phyloP scores from a whole-genome alignment of 2,329 filamentous ascomycete species.

The Penicillium sp. region DNA sequence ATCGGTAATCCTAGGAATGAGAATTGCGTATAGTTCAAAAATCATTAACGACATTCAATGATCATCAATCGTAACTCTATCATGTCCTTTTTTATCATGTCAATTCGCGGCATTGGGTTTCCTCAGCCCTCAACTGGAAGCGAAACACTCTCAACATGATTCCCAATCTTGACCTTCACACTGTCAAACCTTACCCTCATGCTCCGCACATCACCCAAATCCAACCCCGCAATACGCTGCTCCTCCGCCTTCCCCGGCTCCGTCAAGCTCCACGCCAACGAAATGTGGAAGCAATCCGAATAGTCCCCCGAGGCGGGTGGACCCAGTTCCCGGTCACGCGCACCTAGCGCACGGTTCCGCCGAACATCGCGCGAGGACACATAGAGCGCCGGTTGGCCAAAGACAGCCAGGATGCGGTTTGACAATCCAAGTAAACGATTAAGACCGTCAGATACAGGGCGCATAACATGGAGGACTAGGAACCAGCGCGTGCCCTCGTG shows the following conservation, averaged over 20 bases:
- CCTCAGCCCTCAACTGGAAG: conserved; percentile 20
- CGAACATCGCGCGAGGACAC: conserved; percentile 14
- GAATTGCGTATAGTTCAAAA: background rate
- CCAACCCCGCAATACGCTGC: conserved; percentile 31
- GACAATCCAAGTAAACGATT: conserved; percentile 66
- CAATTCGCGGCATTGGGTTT: too few relatives aligned
- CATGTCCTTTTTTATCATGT: background rate
- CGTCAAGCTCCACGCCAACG: conserved; percentile 79
- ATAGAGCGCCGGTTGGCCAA: conserved; percentile 75
- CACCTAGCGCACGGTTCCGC: background rate
- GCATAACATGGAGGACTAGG: conserved; percentile 70
- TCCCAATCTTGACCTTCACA: conserved; percentile 77
- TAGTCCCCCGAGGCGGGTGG: conserved; percentile 39
- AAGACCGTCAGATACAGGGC: conserved; percentile 57
- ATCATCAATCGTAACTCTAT: background rate
- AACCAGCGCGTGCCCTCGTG: conserved; percentile 75
- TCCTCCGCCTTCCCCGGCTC: conserved; percentile 53
- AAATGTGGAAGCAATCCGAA: conserved; percentile 76
- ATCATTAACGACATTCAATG: background rate
- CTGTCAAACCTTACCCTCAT: conserved; percentile 61
- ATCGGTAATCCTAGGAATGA: too few relatives aligned
- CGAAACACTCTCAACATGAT: conserved; percentile 56
- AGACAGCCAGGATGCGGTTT: conserved; percentile 64
- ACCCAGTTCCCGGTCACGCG: background rate
- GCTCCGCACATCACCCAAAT: conserved; percentile 37